Conservation (phyloP, 1,139 yeast species). For the Geotrichum candidum region DNA sequence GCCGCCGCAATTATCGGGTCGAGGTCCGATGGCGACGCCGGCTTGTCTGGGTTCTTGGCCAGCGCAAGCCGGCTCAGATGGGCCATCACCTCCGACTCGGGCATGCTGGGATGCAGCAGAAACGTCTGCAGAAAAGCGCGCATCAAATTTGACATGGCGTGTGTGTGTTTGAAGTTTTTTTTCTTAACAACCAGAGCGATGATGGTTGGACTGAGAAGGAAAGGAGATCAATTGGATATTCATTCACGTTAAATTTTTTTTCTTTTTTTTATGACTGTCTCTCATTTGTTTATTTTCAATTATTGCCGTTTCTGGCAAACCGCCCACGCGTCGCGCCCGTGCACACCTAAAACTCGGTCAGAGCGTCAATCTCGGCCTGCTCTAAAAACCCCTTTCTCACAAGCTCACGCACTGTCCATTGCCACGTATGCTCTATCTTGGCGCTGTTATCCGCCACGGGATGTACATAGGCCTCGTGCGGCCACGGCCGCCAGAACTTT, state of each 20-base stretch:
- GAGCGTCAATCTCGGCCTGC: constrained; percentile 6
- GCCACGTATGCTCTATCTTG: constrained; percentile 69
- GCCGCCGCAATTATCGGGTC: not conserved
- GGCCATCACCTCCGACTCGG: not conserved
- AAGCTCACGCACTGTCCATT: constrained; percentile 69
- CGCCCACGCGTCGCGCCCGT: too few species aligned
- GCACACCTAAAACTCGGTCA: not conserved
- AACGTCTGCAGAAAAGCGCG: not conserved
- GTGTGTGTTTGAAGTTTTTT: too few species aligned
- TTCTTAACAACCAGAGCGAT: too few species aligned
- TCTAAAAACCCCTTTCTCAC: constrained; percentile 41
- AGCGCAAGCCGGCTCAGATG: not conserved
- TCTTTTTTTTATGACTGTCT: too few species aligned
- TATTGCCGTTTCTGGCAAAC: too few species aligned
- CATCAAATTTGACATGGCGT: not conserved
- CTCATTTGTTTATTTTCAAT: too few species aligned
- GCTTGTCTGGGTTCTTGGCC: not conserved
- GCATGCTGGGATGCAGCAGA: not conserved
- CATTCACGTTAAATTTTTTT: too few species aligned
- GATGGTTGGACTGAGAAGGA: too few species aligned
- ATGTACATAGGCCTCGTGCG: constrained; percentile 50
- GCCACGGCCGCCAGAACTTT: constrained; percentile 45
- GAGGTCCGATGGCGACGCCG: not conserved
- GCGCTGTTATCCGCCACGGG: constrained; percentile 54
- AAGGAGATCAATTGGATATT: too few species aligned